Evolutionary conservation across 2,329 filamentous ascomycete species (phyloP), one percentile per base, ranked within the genome.

Genomic region (Penicillium nordicum): DNA sequence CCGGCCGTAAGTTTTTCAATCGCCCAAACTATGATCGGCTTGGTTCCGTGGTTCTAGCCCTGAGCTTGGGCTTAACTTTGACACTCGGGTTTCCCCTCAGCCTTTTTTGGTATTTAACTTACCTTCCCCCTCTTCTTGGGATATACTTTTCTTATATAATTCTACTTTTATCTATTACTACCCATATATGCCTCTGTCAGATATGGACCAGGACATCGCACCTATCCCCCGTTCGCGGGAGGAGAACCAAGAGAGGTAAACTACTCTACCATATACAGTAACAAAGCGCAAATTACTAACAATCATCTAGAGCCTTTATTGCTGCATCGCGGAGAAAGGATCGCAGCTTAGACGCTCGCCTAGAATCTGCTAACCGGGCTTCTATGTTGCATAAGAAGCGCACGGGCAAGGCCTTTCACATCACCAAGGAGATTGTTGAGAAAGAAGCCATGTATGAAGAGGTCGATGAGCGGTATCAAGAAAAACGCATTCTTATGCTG

Each of bases 401-500:
- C 18, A 96, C 92, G 0, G 93, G 92, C 38, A 89, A 91, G 64
- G 85, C 83, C 2, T 81, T 97, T 57, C 86, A 87, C 64, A 89
- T 97, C 56, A 92, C 88, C 27, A 88, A 92, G 72, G 84, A 94
- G 67, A 92, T 94, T 74, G 92, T 96, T 12, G 79, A 89, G 64
- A 92, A 90, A 60, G 92, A 96, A 72, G 91, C 95, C 72, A 96
- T 96, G 90, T 97, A 97, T 70, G 92, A 96, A 68, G 92, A 96
- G 73, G 90, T 96, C 68, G 92, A 96, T 51, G 90, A 96, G 64
- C 89, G 92, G 55, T 74, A 74, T 47, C 71, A 74, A 53, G 72
- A 74, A 50, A 75, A 74, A 55, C 69, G 72, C 32, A 69, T 72
- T 41, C 69, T 67, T n/a, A 72, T 74, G 65, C 63, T 75, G 46